Percentiles rank a stretch among this genome's conserved stretches.
phyloP scores from a whole-genome alignment of 352 stramenopile genomes.

The Phytophthora sp. region DNA sequence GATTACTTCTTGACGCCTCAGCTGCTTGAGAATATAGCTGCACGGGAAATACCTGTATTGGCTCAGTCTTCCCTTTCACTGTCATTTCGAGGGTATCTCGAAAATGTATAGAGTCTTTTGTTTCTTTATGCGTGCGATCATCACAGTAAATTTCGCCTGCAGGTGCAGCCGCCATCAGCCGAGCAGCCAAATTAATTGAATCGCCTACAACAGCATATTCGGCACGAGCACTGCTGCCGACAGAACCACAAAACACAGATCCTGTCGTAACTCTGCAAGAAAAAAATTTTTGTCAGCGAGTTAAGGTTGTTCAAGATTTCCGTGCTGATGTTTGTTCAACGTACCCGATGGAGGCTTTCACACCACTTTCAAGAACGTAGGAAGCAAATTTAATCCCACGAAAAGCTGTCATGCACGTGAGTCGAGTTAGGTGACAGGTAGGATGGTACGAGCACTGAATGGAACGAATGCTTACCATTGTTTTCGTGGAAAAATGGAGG shows the following conservation, averaged over 20 bases:
- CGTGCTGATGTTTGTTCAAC: too few relatives aligned
- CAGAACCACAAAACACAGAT: constrained; percentile 75
- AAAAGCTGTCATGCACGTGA: constrained; percentile 1
- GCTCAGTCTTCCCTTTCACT: constrained; percentile 68
- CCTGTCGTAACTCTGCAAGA: constrained; percentile 63
- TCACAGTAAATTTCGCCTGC: constrained; percentile 80
- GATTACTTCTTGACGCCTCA: background rate
- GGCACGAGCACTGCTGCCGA: constrained; percentile 68
- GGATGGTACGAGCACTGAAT: too few relatives aligned
- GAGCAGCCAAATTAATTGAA: constrained; percentile 82
- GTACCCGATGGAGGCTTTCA: constrained; percentile 74
- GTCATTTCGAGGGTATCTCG: constrained; percentile 45
- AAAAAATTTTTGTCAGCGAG: too few relatives aligned
- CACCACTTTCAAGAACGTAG: constrained; percentile 66
- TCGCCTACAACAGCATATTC: constrained; percentile 88
- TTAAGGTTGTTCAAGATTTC: too few relatives aligned
- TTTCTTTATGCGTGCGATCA: constrained; percentile 62
- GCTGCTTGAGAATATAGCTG: constrained; percentile 16
- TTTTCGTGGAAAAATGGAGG: constrained; percentile 88
- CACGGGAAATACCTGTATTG: constrained; percentile 57
- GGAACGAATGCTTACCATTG: constrained; percentile 51
- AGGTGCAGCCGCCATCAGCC: constrained; percentile 72
- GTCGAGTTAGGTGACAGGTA: too few relatives aligned
- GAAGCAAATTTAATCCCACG: constrained; percentile 68
- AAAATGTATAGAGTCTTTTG: constrained; percentile 64